Conservation (phyloP, 192 early-diverging fungal species). For the Hyaloraphidium curvatum region DNA sequence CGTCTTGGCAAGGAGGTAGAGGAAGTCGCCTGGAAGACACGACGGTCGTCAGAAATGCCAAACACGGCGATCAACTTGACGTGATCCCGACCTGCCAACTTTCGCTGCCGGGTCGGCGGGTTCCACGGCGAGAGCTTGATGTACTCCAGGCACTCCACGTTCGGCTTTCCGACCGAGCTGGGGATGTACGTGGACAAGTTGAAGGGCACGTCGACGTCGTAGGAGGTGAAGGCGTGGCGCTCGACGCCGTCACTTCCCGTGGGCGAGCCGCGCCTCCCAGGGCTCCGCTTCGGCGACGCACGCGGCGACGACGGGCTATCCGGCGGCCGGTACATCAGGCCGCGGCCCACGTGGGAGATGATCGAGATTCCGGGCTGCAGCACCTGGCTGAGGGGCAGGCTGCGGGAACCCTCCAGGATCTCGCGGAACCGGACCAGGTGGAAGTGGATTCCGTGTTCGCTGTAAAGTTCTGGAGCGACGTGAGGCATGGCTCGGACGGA, state of each 20-base stretch:
- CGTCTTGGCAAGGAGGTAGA: conserved; percentile 78
- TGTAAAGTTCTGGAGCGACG: conserved; percentile 46
- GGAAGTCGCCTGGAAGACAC: conserved; percentile 43
- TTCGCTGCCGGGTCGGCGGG: conserved; percentile 57
- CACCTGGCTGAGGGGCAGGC: conserved; percentile 23
- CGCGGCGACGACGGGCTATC: neutral
- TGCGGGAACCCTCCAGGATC: conserved; percentile 55
- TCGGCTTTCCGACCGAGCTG: too few relatives aligned
- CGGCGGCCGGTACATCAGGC: too few relatives aligned
- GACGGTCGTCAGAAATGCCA: neutral
- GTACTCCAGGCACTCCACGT: conserved; percentile 49
- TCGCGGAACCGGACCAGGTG: conserved; percentile 80
- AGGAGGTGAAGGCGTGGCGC: neutral
- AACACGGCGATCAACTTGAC: neutral
- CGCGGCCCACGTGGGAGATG: too few relatives aligned
- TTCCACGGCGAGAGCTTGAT: conserved; percentile 82
- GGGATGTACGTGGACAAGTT: conserved; percentile 22
- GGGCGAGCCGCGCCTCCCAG: conserved; percentile 3
- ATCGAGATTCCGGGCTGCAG: neutral
- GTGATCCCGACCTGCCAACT: conserved; percentile 30
- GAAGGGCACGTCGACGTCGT: neutral
- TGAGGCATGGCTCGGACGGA: neutral
- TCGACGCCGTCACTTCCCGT: neutral
- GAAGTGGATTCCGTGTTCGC: conserved; percentile 75
- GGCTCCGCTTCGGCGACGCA: conserved; percentile 4